Percentiles rank a stretch among this genome's conserved stretches.
Conservation (phyloP, 148 eudicot genomes). For the Vaccinium corymbosum region DNA sequence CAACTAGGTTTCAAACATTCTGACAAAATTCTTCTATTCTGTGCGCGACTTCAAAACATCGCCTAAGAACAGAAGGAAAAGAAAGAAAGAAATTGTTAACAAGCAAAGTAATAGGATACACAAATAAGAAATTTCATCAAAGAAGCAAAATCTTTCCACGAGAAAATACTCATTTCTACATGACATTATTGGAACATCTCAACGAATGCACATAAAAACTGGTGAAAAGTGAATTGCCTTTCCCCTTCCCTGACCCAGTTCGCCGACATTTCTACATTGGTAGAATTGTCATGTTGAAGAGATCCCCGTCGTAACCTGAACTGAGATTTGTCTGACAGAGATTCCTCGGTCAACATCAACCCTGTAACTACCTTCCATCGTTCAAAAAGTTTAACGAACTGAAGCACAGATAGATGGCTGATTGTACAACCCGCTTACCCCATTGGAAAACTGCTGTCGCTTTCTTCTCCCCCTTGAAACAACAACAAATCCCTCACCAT, state of each 20-base stretch:
- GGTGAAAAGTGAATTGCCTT: background rate
- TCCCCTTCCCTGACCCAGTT: background rate
- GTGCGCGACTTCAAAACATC: background rate
- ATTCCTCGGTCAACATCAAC: background rate
- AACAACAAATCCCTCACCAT: conserved; percentile 84
- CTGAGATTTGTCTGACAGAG: too few species aligned
- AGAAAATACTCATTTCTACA: conserved; percentile 20
- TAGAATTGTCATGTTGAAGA: conserved; percentile 12
- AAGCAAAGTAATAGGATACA: background rate
- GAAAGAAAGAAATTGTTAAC: background rate
- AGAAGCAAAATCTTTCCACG: conserved; percentile 15
- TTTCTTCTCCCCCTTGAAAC: conserved; percentile 84
- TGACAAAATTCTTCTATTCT: background rate
- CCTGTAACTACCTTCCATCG: background rate
- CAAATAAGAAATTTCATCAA: background rate
- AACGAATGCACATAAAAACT: conserved; percentile 4
- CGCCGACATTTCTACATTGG: background rate
- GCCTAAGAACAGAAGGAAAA: background rate
- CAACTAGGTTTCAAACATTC: background rate
- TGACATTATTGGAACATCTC: conserved; percentile 16
- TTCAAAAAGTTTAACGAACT: conserved; percentile 31
- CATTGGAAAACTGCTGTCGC: conserved; percentile 56
- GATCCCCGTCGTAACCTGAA: background rate
- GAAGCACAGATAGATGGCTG: conserved; percentile 84
- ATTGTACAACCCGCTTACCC: conserved; percentile 56